Conservation (phyloP, 1,139 yeast genomes). For the Taphrina wiesneri region DNA sequence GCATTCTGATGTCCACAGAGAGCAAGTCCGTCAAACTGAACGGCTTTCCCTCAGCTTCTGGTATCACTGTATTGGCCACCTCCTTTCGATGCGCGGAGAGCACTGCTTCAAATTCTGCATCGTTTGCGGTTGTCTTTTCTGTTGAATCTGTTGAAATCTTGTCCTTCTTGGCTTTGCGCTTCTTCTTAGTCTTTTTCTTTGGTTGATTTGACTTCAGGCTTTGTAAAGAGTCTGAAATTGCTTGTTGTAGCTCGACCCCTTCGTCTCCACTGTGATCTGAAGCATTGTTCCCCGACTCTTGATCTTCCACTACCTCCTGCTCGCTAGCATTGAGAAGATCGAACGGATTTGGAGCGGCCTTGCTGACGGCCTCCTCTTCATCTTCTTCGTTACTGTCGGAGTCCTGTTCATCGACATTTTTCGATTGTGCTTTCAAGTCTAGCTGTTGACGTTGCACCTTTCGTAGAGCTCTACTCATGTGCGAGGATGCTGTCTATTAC, state of each 20-base stretch:
- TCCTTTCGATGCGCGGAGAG: conserved; percentile 22
- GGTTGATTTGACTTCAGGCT: neutral
- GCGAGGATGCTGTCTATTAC: no score
- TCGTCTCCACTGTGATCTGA: neutral
- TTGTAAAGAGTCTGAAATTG: neutral
- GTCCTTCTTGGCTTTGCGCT: conserved; percentile 2
- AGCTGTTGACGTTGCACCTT: conserved; percentile 27
- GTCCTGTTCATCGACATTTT: neutral
- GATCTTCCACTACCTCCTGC: conserved; percentile 3
- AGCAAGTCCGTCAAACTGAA: conserved; percentile 21
- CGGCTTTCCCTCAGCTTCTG: neutral
- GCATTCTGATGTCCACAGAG: conserved; percentile 37
- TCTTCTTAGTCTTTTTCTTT: conserved; percentile 29
- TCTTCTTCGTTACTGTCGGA: neutral
- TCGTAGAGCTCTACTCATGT: conserved; percentile 23
- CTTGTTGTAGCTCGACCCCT: neutral
- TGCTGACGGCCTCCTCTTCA: neutral
- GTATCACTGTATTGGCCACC: neutral
- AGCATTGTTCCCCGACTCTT: conserved; percentile 1
- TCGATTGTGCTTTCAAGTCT: neutral
- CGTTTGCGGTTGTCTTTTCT: neutral
- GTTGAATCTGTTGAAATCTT: neutral
- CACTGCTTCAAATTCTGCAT: conserved; percentile 22
- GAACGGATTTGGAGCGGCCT: conserved; percentile 22
- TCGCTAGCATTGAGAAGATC: conserved; percentile 18